These are phyloP conservation scores for Penicillium capsulatum DNA, from an alignment of 2,329 filamentous ascomycete species.

Conservation along the genomic window DNA sequence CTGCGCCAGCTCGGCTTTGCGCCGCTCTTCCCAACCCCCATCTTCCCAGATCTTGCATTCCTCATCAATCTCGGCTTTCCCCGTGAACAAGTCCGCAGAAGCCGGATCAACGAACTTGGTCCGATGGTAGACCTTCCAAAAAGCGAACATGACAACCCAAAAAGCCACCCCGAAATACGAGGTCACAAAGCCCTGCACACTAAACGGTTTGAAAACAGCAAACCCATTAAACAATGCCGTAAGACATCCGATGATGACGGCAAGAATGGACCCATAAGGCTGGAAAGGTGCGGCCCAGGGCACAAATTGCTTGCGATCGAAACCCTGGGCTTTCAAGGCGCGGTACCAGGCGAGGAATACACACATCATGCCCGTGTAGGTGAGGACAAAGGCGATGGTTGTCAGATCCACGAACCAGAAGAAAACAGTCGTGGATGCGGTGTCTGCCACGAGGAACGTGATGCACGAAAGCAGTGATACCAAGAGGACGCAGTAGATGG, in stretches of 20 bases:
- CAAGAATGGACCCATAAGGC: conserved; percentile 66
- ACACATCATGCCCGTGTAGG: conserved; percentile 61
- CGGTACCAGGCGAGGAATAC: conserved; percentile 69
- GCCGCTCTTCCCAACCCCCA: conserved; percentile 26
- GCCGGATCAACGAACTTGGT: conserved; percentile 27
- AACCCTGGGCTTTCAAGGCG: conserved; percentile 63
- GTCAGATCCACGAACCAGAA: conserved; percentile 65
- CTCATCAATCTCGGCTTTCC: conserved; percentile 34
- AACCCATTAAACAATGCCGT: conserved; percentile 66
- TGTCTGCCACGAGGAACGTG: conserved; percentile 65
- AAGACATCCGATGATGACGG: conserved; percentile 49
- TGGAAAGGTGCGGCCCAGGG: conserved; percentile 65
- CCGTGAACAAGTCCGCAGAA: conserved; percentile 30
- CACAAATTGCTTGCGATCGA: conserved; percentile 58
- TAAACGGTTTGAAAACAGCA: conserved; percentile 39
- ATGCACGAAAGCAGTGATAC: conserved; percentile 64
- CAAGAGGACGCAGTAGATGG: conserved; percentile 63
- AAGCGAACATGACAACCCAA: conserved; percentile 41
- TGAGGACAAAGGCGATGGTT: conserved; percentile 28
- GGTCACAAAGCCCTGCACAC: conserved; percentile 48
- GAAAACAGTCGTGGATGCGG: conserved; percentile 60
- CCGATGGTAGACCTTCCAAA: conserved; percentile 33
- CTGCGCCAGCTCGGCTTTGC: conserved; percentile 26
- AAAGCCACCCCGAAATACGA: conserved; percentile 47
- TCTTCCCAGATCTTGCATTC: conserved; percentile 36